A percentile compares a stretch with the other conserved stretches of the same genome.
Evolutionary conservation across 176 grass and related monocot genomes (phyloP).

Genomic region (Luzula sylvatica): DNA sequence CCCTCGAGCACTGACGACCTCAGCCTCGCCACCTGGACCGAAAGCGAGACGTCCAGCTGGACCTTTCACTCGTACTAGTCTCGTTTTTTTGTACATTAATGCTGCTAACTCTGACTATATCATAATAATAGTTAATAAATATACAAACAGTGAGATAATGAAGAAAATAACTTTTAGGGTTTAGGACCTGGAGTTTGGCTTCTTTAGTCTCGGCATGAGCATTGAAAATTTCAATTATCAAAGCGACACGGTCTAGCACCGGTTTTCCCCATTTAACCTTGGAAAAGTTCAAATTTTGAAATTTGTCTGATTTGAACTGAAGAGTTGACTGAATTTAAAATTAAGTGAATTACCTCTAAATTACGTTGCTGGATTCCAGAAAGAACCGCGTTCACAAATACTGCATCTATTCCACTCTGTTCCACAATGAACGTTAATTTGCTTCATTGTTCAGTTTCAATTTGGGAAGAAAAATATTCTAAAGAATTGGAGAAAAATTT

Average conservation of each 20-base stretch:
- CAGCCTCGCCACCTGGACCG: slow-evolving; percentile 78
- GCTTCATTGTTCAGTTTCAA: too few species aligned
- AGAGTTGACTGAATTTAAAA: neutral
- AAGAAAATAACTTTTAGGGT: slow-evolving; percentile 17
- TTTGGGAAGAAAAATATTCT: neutral
- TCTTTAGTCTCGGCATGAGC: slow-evolving; percentile 95
- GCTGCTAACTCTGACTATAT: slow-evolving; percentile 86
- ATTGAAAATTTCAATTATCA: slow-evolving; percentile 99
- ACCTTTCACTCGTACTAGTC: slow-evolving; percentile 82
- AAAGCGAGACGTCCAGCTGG: slow-evolving; percentile 75
- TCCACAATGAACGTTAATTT: slow-evolving; percentile 3
- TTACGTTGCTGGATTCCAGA: slow-evolving; percentile 87
- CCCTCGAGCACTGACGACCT: slow-evolving; percentile 98
- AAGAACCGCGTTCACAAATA: slow-evolving; percentile 89
- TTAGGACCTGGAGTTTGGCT: slow-evolving; percentile 91
- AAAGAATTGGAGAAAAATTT: neutral
- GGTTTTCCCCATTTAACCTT: slow-evolving; percentile 67
- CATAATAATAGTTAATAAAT: slow-evolving; percentile 19
- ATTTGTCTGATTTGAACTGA: neutral
- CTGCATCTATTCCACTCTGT: slow-evolving; percentile 69
- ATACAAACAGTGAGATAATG: slow-evolving; percentile 11
- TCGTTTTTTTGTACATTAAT: slow-evolving; percentile 90
- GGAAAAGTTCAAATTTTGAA: neutral
- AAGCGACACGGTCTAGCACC: slow-evolving; percentile 78
- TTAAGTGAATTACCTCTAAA: slow-evolving; percentile 75